phyloP scores from a whole-genome alignment of 192 early-diverging fungal genomes.

The Rhizophagus sp. region DNA sequence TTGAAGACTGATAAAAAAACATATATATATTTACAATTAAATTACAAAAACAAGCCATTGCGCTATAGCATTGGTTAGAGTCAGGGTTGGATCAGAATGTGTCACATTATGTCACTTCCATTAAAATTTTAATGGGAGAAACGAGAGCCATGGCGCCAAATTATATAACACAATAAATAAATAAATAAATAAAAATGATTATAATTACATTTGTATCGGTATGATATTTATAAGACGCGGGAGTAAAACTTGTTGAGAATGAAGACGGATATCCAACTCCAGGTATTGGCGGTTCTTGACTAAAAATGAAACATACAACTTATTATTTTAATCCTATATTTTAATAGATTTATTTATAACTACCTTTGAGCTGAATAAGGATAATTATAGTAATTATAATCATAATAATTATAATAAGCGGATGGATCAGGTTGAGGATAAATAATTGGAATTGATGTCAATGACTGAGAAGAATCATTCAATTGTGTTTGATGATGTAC shows the following conservation, averaged over 20 bases:
- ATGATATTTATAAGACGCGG: neutral
- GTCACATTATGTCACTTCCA: too few relatives aligned
- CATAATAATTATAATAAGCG: neutral
- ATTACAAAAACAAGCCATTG: too few relatives aligned
- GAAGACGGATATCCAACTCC: conserved; percentile 17
- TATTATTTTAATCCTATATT: neutral
- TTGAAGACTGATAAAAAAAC: neutral
- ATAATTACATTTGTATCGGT: neutral
- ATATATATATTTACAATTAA: neutral
- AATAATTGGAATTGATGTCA: neutral
- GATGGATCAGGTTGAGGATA: neutral
- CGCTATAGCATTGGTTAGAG: too few relatives aligned
- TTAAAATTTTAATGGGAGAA: too few relatives aligned
- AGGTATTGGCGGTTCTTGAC: conserved; percentile 29
- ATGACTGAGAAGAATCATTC: neutral
- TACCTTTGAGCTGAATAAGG: neutral
- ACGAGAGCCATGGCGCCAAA: too few relatives aligned
- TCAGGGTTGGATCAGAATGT: too few relatives aligned
- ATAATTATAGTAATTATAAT: neutral
- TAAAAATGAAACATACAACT: neutral
- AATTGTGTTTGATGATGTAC: neutral
- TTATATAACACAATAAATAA: neutral
- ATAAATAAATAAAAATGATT: neutral
- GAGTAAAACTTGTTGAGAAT: conserved; percentile 7
- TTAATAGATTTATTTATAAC: too few relatives aligned